Percentiles rank a stretch among this genome's conserved stretches.
Conservation (phyloP, 179 eudicot genomes). For the Vitellaria paradoxa region DNA sequence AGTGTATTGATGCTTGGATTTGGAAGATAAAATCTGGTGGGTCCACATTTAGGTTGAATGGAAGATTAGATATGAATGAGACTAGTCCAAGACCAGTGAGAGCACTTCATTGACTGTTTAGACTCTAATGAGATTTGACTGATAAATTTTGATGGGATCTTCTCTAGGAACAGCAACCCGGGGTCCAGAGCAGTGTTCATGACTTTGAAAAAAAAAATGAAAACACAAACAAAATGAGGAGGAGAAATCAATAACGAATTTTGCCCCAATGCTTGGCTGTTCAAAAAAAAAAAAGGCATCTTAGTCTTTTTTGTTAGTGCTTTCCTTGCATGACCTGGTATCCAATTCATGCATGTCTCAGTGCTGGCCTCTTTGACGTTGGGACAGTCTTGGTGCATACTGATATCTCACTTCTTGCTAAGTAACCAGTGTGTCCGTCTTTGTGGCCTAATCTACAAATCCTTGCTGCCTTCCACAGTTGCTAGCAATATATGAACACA, state of each 20-base stretch:
- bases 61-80: too few species aligned
- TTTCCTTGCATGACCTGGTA: not conserved
- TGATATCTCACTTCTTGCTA: not conserved
- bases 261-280: not conserved
- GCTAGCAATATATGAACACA: slow-evolving; percentile 92
- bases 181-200: not conserved
- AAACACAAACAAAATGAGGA: not conserved
- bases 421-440: not conserved
- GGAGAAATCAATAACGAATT: not conserved
- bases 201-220: not conserved
- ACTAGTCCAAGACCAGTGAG: not conserved
- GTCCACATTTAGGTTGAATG: too few species aligned
- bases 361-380: not conserved
- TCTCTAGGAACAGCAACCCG: not conserved
- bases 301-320: not conserved
- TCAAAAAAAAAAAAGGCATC: not conserved
- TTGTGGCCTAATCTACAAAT: slow-evolving; percentile 12
- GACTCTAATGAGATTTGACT: not conserved
- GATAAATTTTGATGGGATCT: not conserved
- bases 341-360: not conserved
- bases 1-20: too few species aligned
- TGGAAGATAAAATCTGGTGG: too few species aligned
- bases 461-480: slow-evolving; percentile 45
- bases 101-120: not conserved
- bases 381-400: not conserved